Evolutionary conservation across 176 grass and related monocot genomes (phyloP).

Genomic region (Eragrostis curvula): DNA sequence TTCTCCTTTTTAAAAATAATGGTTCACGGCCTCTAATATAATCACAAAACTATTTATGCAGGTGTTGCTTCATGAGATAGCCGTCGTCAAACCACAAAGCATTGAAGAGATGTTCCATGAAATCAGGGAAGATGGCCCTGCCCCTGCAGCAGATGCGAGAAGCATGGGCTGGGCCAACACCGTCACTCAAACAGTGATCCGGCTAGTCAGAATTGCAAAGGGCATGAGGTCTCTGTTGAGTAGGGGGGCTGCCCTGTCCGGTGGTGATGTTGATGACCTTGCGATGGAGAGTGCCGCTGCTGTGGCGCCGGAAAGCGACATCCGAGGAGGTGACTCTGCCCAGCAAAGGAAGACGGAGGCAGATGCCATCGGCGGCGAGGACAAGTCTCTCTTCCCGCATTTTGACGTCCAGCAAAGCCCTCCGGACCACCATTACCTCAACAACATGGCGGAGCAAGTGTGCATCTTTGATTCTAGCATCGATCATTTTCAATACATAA

Average conservation of each 20-base stretch:
- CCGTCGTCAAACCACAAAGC: background rate
- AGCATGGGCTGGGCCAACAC: background rate
- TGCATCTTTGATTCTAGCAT: too few relatives aligned
- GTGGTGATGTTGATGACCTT: background rate
- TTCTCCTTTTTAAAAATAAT: too few relatives aligned
- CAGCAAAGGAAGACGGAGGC: background rate
- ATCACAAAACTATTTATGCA: background rate
- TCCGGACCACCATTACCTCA: background rate
- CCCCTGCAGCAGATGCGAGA: too few relatives aligned
- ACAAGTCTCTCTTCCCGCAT: background rate
- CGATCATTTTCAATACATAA: too few relatives aligned
- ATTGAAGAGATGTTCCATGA: background rate
- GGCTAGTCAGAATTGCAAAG: background rate
- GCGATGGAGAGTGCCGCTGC: background rate
- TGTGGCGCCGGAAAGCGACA: too few relatives aligned
- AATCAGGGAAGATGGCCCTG: background rate
- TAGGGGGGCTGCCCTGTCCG: background rate
- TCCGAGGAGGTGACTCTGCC: background rate
- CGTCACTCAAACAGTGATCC: background rate
- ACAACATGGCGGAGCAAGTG: background rate
- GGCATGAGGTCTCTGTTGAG: background rate
- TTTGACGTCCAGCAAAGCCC: background rate
- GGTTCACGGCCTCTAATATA: too few relatives aligned
- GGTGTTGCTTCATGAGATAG: slow-evolving; percentile 17
- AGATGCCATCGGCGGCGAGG: background rate